Percentiles rank a stretch among this genome's conserved stretches.
phyloP scores from a whole-genome alignment of 139 green algal genomes.

The Tetradesmus lagerheimii region DNA sequence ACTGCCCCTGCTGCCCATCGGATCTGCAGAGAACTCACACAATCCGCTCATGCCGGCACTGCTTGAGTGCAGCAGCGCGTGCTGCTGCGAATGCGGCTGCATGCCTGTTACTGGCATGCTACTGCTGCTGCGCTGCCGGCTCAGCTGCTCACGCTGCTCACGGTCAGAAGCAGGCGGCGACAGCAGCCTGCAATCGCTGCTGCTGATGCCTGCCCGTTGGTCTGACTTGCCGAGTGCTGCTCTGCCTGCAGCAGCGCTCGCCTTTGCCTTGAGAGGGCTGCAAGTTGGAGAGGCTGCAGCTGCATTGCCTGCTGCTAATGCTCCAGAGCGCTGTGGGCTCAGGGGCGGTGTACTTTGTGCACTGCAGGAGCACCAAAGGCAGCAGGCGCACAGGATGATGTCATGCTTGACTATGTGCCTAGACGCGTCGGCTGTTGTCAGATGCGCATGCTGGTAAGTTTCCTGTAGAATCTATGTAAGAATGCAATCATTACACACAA shows the following conservation, averaged over 20 bases:
- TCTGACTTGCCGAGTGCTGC: neutral
- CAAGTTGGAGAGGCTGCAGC: neutral
- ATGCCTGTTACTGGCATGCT: neutral
- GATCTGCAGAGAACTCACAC: neutral
- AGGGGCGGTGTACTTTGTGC: neutral
- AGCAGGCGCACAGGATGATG: neutral
- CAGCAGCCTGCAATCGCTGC: conserved; percentile 13
- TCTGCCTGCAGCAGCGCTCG: neutral
- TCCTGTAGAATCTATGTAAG: too few relatives aligned
- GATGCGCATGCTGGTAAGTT: neutral
- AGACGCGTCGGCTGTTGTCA: neutral
- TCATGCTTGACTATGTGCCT: neutral
- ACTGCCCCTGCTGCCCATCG: neutral
- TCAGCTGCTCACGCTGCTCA: neutral
- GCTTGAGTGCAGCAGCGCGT: neutral
- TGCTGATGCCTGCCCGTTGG: neutral
- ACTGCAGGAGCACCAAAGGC: neutral
- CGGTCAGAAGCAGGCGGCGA: neutral
- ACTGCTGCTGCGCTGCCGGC: neutral
- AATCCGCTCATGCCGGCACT: neutral
- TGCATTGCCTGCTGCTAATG: neutral
- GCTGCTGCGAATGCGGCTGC: neutral
- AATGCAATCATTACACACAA: too few relatives aligned
- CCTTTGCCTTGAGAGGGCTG: neutral
- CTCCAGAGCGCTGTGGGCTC: neutral